phyloP scores from a whole-genome alignment of 2,329 filamentous ascomycete genomes.

The Mariannaea elegans region DNA sequence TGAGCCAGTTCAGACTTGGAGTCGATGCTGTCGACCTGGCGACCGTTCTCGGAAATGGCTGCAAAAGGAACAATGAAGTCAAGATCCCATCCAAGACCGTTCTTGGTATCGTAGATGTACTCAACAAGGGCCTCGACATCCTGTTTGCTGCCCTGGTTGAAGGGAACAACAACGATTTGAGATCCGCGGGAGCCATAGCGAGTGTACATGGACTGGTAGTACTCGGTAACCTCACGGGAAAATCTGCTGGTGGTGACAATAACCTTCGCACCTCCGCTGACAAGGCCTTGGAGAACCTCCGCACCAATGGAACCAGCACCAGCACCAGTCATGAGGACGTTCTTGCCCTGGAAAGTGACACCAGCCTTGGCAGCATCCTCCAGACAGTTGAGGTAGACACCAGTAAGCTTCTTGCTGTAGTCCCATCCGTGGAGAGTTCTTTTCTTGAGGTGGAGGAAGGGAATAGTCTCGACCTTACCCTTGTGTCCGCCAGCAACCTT shows the following conservation, averaged over 20 bases:
- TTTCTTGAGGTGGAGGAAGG: slow-evolving; percentile 96
- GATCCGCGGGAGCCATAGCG: slow-evolving; percentile 93
- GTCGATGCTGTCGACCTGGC: slow-evolving; percentile 96
- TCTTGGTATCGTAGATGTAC: slow-evolving; percentile 97
- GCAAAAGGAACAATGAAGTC: slow-evolving; percentile 97
- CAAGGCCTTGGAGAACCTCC: slow-evolving; percentile 93
- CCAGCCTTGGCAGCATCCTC: slow-evolving; percentile 88
- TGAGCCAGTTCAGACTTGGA: slow-evolving; percentile 98
- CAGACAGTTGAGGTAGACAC: slow-evolving; percentile 89
- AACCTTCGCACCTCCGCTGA: slow-evolving; percentile 96
- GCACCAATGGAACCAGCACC: slow-evolving; percentile 98
- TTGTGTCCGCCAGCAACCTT: slow-evolving; percentile 70
- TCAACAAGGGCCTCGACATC: slow-evolving; percentile 93
- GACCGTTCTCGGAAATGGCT: slow-evolving; percentile 96
- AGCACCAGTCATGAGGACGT: slow-evolving; percentile 97
- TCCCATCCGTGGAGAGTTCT: slow-evolving; percentile 96
- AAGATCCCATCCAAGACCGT: slow-evolving; percentile 96
- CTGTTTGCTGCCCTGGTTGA: slow-evolving; percentile 99
- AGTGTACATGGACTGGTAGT: slow-evolving; percentile 99
- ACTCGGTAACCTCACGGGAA: slow-evolving; percentile 97
- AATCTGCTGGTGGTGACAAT: slow-evolving; percentile 96
- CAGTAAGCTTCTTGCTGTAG: slow-evolving; percentile 98
- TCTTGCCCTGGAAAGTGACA: slow-evolving; percentile 92
- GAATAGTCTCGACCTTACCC: slow-evolving; percentile 96
- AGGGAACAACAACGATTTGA: slow-evolving; percentile 96